Evolutionary conservation across 179 eudicot species (phyloP), one percentile per base, ranked within the genome.

Genomic region (Beta lomatogona): DNA sequence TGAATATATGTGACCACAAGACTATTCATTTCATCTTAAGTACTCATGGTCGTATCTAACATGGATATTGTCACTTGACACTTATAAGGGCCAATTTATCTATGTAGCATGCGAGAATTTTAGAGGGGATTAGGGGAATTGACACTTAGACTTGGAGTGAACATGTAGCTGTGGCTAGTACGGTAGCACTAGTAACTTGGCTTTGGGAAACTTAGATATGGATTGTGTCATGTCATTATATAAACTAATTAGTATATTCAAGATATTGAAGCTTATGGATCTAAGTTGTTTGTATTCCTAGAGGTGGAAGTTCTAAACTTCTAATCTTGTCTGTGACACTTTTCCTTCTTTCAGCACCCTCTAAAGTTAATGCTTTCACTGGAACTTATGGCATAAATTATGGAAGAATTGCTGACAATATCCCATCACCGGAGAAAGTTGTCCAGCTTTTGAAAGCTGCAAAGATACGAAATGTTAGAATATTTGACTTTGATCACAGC

Each of bases 361-460:
- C 45, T 64, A 81, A 67, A 54, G 89, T 78, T 21, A 75, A 78
- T 74, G 92, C 94, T 46, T 95, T 95, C 80, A 93, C 98, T 3
- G 98, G 98, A 82, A 95, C 98, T 46, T 95, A 91, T 79, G 98
- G 98, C 19, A 93, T 95, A 80, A 95, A 95, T 76, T 95, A 95
- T 70, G 98, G 98, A 25, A 89, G 98, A 85, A 78, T 95, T 67
- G 98, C 98, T 4, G 92, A 95, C 80, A 93, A 95, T 79, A 89
- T 95, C 63, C 97, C 92, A 10, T 83, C 95, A 72, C 98, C 98
- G 5, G 95, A 92, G 19, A 85, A 90, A 84, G 98, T 95, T 21
- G 98, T 87, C 73, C 71, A 78, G 71, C 92, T 95, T 36, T 84
- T 95, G 67, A 87, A 81, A 86, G 89, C 89, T 16, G 93, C 93